Percentiles rank a stretch among this genome's conserved stretches.
Evolutionary conservation across 2,329 filamentous ascomycete genomes (phyloP).

Genomic region (Ambrosiella xylebori): DNA sequence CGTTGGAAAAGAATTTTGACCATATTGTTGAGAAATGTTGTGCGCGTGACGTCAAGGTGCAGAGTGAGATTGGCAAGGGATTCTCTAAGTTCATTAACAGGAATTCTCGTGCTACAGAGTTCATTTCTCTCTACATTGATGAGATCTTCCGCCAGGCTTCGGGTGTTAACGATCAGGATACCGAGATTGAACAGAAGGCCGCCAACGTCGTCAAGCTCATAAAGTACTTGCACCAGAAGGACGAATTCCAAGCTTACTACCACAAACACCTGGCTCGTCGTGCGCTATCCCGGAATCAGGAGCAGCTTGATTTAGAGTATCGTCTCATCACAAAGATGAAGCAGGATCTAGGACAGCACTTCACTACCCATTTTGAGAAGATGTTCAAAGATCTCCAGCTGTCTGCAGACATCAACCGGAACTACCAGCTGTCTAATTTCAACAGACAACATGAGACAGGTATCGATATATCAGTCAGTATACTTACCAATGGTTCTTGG

Average conservation of each 20-base stretch:
- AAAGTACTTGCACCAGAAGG: conserved; percentile 77
- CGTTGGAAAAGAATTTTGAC: conserved; percentile 80
- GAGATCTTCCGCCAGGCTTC: conserved; percentile 90
- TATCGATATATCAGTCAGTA: conserved; percentile 66
- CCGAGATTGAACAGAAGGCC: conserved; percentile 65
- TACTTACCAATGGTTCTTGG: conserved; percentile 91
- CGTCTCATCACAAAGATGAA: conserved; percentile 97
- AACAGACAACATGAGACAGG: conserved; percentile 25
- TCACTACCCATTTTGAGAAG: conserved; percentile 80
- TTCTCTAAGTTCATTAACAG: conserved; percentile 87
- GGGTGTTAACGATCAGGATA: conserved; percentile 58
- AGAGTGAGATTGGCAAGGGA: conserved; percentile 68
- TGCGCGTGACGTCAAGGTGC: conserved; percentile 54
- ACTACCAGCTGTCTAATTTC: conserved; percentile 32
- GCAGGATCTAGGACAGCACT: conserved; percentile 84
- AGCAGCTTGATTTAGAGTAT: conserved; percentile 69
- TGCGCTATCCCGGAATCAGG: conserved; percentile 75
- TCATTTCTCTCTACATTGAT: conserved; percentile 90
- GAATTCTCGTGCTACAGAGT: conserved; percentile 75
- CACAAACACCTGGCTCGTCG: conserved; percentile 89
- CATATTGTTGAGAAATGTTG: conserved; percentile 59
- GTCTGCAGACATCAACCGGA: conserved; percentile 63
- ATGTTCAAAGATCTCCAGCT: conserved; percentile 96
- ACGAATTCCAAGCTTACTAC: conserved; percentile 93
- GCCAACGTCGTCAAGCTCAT: conserved; percentile 82